Conservation (phyloP, 306 rosid species). For the Malus asiatica region DNA sequence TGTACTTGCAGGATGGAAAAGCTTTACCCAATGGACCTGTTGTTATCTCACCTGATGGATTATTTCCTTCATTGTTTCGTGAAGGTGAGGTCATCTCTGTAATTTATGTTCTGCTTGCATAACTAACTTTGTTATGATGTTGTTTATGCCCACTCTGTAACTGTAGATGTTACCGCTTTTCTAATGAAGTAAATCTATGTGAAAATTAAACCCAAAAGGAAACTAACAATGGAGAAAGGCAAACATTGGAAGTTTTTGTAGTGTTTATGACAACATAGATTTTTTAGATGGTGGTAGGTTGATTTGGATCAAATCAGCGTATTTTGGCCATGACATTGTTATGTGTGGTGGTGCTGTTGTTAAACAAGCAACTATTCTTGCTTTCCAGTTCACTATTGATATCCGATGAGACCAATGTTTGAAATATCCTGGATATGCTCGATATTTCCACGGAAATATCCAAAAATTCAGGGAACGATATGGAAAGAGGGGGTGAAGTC, state of each 20-base stretch:
- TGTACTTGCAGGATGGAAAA: slow-evolving; percentile 72
- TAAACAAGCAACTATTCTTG: background rate
- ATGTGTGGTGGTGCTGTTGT: background rate
- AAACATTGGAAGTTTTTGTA: background rate
- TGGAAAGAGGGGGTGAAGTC: no score
- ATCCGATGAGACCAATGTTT: background rate
- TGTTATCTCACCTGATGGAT: slow-evolving; percentile 97
- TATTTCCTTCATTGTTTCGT: slow-evolving; percentile 83
- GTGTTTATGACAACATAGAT: background rate
- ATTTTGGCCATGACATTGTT: background rate
- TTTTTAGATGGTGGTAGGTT: background rate
- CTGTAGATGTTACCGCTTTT: background rate
- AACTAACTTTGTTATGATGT: background rate
- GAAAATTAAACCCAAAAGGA: background rate
- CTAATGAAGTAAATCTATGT: background rate
- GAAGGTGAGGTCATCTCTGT: slow-evolving; percentile 53
- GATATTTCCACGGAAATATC: no score
- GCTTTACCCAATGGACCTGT: slow-evolving; percentile 86
- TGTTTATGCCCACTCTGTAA: background rate
- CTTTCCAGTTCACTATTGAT: background rate
- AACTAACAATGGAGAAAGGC: background rate
- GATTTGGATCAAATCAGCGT: background rate
- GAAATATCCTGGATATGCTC: no score
- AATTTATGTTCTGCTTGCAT: background rate
- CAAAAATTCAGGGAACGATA: no score